phyloP scores from a whole-genome alignment of 2,329 filamentous ascomycete genomes.

The Hymenoscyphus repandus region DNA sequence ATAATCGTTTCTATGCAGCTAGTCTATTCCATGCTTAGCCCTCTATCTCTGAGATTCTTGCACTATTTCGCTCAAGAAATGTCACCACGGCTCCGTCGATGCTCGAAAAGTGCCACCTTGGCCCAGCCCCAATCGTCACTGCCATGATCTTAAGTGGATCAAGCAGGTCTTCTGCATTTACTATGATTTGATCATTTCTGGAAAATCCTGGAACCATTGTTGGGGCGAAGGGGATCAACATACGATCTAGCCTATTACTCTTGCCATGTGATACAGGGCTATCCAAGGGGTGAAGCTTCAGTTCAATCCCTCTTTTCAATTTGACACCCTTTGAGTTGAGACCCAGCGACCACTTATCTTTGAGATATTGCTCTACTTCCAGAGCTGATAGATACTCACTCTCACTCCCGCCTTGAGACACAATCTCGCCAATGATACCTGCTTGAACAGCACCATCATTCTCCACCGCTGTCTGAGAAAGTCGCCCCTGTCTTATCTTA shows the following conservation, averaged over 20 bases:
- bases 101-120: slow-evolving; percentile 12
- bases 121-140: slow-evolving; percentile 14
- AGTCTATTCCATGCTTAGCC: neutral
- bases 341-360: slow-evolving; percentile 9
- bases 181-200: slow-evolving; percentile 1
- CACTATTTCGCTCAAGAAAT: slow-evolving; percentile 3
- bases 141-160: slow-evolving; percentile 8
- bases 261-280: neutral
- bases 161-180: slow-evolving; percentile 7
- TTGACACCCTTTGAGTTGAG: slow-evolving; percentile 10
- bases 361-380: slow-evolving; percentile 15
- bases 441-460: slow-evolving; percentile 1
- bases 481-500: neutral
- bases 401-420: slow-evolving; percentile 4
- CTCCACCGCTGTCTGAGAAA: neutral
- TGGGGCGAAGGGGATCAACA: slow-evolving; percentile 6
- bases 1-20: neutral
- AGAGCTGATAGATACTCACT: slow-evolving; percentile 12
- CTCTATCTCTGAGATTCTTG: neutral
- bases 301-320: neutral
- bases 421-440: slow-evolving; percentile 5
- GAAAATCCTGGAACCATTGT: slow-evolving; percentile 15
- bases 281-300: neutral
- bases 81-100: slow-evolving; percentile 9
- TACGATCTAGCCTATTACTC: neutral